Conservation (phyloP, 1,284 basidiomycete species). For the Cutaneotrichosporon sp. region DNA sequence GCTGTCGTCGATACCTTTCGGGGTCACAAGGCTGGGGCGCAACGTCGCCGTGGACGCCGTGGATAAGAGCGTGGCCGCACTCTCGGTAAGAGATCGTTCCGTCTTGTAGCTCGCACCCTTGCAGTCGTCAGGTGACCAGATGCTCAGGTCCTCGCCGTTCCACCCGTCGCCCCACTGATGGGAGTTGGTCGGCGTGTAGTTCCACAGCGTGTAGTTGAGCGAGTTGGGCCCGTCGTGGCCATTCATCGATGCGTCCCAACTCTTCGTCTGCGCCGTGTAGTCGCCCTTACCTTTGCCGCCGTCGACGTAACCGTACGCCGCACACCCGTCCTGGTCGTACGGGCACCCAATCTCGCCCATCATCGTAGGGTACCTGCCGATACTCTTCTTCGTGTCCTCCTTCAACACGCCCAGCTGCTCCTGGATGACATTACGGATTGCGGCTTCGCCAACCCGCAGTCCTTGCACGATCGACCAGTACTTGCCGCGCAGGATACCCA, state of each 20-base stretch:
- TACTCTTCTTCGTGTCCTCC: constrained; percentile 59
- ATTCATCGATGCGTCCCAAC: constrained; percentile 88
- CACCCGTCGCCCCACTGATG: constrained; percentile 93
- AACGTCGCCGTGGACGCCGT: constrained; percentile 36
- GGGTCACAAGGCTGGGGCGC: constrained; percentile 27
- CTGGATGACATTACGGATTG: constrained; percentile 78
- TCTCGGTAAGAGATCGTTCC: not conserved
- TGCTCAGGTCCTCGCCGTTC: constrained; percentile 89
- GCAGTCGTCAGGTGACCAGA: constrained; percentile 78
- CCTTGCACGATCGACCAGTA: constrained; percentile 63
- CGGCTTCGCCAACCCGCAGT: constrained; percentile 68
- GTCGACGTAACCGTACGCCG: constrained; percentile 78
- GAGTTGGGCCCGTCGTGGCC: constrained; percentile 80
- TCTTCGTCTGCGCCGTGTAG: constrained; percentile 74
- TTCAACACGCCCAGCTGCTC: constrained; percentile 81
- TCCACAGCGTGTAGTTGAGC: constrained; percentile 87
- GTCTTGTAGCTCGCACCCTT: constrained; percentile 2
- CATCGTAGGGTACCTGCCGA: constrained; percentile 78
- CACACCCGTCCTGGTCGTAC: constrained; percentile 81
- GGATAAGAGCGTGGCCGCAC: constrained; percentile 4
- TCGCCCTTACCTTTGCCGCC: constrained; percentile 73
- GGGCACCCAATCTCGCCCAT: constrained; percentile 96
- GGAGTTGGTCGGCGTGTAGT: constrained; percentile 70
- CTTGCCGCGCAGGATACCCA: constrained; percentile 76
- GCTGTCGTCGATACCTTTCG: constrained; percentile 42